Evolutionary conservation across 2,329 filamentous ascomycete species (phyloP), one percentile per base, ranked within the genome.

Genomic region (Aspergillus brunneoviolaceus): DNA sequence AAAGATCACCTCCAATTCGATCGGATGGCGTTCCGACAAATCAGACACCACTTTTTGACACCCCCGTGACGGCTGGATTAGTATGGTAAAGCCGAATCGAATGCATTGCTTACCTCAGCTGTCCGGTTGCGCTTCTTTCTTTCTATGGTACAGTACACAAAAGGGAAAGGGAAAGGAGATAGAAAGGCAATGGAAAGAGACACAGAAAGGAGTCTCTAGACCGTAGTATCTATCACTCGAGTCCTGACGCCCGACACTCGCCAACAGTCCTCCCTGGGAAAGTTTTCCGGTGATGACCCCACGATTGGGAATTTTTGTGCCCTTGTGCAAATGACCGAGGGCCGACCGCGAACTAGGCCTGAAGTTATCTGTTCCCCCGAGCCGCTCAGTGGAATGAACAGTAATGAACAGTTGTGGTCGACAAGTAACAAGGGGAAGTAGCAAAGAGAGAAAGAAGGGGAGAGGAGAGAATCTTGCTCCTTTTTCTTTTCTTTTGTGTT

Each of bases 1-100:
- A 19, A 31, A 25, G 25, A 33, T 16, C 6, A 14, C 5, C 29
- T 33, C 19, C 42, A 35, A 23, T 25, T 33, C 25, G 53, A 55
- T 33, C 53, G 53, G 53, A 16, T n/a, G 10, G 27, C 4, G 16
- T 55, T 35, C 53, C 53, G 31, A 47, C 53, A 27, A 55, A 55
- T 55, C 53, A 55, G 12, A 42, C 16, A 16, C 12, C 39, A 19
- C 6, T 42, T 42, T 42, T n/a, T 42, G 39, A 42, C 39, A 42
- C 16, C 27, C 23, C 39, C 39, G 16, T n/a, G 39, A 42, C 14
- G 16, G 16, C 14, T 42, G 39, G 39, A 42, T 21, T 21, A 21
- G 21, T 42, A 4, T 7, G 39, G 16, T 19, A 42, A 42, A 42
- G 16, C 39, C 16, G 39, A 42, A n/a, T 16, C 1, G n/a, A 14